Evolutionary conservation across 768 basidiomycete genomes (phyloP).

Genomic region (Boletus barrowsii): DNA sequence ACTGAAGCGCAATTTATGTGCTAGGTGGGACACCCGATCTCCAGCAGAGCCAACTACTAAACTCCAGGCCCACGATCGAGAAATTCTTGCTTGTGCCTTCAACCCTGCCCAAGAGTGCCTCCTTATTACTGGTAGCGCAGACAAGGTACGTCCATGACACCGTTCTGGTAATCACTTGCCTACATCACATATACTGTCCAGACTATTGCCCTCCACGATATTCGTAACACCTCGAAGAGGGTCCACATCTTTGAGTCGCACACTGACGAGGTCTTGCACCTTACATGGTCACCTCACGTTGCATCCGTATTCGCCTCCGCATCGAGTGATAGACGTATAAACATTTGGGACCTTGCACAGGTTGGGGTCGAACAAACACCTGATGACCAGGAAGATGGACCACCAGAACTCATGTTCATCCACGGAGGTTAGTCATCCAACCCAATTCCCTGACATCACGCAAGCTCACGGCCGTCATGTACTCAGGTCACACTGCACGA

Average conservation of each 20-base stretch:
- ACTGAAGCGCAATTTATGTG: constrained; percentile 1
- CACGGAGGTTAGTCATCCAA: constrained; percentile 71
- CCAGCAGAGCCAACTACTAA: constrained; percentile 64
- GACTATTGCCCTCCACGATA: constrained; percentile 89
- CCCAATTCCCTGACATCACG: not conserved
- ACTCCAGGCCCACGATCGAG: constrained; percentile 84
- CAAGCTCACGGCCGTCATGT: constrained; percentile 1
- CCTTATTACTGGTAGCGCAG: constrained; percentile 87
- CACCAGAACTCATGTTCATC: constrained; percentile 92
- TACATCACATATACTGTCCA: constrained; percentile 29
- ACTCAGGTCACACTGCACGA: constrained; percentile 78
- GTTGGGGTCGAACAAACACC: constrained; percentile 97
- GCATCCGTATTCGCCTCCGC: constrained; percentile 92
- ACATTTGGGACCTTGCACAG: constrained; percentile 89
- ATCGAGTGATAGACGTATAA: constrained; percentile 88
- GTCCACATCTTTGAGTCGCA: constrained; percentile 92
- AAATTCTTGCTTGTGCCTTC: constrained; percentile 89
- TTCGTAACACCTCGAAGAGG: constrained; percentile 66
- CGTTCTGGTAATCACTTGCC: not conserved
- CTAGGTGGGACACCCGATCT: constrained; percentile 90
- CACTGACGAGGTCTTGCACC: constrained; percentile 89
- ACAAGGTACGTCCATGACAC: constrained; percentile 59
- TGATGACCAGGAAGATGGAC: constrained; percentile 97
- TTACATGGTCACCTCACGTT: constrained; percentile 94
- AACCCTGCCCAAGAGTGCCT: constrained; percentile 79